Base-by-base conservation (phyloP, 108 stramenopile species). In the Skeletonema grethae region DNA sequence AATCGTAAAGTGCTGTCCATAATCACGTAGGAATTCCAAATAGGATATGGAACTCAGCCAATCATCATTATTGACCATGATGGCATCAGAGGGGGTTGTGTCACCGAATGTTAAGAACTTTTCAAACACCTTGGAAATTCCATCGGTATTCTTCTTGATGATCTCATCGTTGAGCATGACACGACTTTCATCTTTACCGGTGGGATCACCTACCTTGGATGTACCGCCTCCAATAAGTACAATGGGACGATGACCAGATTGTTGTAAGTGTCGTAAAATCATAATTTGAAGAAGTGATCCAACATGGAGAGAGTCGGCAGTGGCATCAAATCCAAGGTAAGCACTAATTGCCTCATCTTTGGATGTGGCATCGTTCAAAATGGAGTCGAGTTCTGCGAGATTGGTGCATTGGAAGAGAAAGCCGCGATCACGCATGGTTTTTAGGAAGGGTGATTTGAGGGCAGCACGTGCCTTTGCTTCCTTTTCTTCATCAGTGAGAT, bases 271-370 rank as follows among this genome's bases (percentile, higher is more conserved):
- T 41, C 97, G 85, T 29, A 99, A 75, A 62, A 98, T 97, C 97
- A 99, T 97, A 39, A 99, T 97, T 80, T 98, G 97, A 8, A 97
- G 74, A 65, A 99, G 85, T 36, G 93, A 92, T 63, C 99, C 99
- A 1, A 99, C 97, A 77, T 99, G 99, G 15, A 99, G 87, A 18
- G 93, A 93, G 76, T 96, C 90, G 39, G 99, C 99, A 1, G 99
- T 99, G 16, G 99, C 98, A 72, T 99, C 99, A 63, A 99, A 98
- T 9, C 99, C 99, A 25, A 98, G 85, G 66, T 99, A 99, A 30
- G 96, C 97, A 5, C 77, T 41, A 7, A 84, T 53, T n/a, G 63
- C 55, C 32, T 57, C 68, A 20, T 56, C 61, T 41, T 62, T 46
- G 45, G 48, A 25, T 9, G 55, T 45, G 22, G 71, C 67, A 7